These are phyloP conservation scores for Melastoma candidum DNA, from an alignment of 441 rosid species.

Conservation along the genomic window DNA sequence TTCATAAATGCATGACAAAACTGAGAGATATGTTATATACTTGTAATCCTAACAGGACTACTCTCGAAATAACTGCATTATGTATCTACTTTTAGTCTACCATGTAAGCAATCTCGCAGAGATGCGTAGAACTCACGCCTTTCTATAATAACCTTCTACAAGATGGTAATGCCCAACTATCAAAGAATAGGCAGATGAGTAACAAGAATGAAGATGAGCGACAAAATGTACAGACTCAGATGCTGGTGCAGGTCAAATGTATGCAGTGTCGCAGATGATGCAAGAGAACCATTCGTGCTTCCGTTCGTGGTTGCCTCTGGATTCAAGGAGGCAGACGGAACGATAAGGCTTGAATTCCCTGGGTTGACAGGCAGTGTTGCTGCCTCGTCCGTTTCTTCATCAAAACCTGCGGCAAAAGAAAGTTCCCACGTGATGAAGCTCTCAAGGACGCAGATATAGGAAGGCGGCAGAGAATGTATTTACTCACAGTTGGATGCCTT, in stretches of 20 bases:
- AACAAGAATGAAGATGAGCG: constrained; percentile 17
- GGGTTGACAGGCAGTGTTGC: constrained; percentile 35
- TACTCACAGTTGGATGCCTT: constrained; percentile 71
- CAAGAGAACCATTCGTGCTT: constrained; percentile 3
- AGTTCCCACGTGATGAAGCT: neutral
- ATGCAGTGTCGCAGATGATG: constrained; percentile 23
- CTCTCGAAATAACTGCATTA: too few relatives aligned
- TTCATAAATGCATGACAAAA: too few relatives aligned
- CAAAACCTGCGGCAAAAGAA: constrained; percentile 30
- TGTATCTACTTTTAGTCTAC: too few relatives aligned
- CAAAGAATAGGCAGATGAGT: constrained; percentile 19
- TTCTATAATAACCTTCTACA: too few relatives aligned
- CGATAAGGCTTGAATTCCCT: constrained; percentile 21
- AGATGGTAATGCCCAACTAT: constrained; percentile 1
- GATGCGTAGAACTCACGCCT: too few relatives aligned
- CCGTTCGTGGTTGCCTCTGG: constrained; percentile 53
- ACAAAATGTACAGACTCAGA: constrained; percentile 10
- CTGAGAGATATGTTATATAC: too few relatives aligned
- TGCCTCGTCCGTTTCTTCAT: constrained; percentile 18
- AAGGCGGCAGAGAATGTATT: neutral
- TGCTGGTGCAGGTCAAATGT: constrained; percentile 18
- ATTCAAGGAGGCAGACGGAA: constrained; percentile 48
- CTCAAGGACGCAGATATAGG: neutral
- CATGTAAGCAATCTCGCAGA: too few relatives aligned
- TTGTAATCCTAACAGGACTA: too few relatives aligned